Evolutionary conservation across 805 yeast species (phyloP), one percentile per base, ranked within the genome.

Genomic region (Kodamaea neixiangensis): DNA sequence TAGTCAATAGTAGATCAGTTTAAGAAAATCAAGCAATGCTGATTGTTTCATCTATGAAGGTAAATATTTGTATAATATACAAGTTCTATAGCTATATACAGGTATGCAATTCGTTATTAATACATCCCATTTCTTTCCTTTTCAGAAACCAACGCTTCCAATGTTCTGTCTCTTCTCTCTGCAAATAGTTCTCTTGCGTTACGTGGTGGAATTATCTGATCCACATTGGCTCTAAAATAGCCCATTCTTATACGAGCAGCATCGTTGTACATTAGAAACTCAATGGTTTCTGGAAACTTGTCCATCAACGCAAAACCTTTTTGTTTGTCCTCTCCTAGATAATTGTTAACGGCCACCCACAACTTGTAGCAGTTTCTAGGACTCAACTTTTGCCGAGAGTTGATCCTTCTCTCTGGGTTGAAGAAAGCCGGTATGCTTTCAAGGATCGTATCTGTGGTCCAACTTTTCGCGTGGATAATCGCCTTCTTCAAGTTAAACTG

Each of bases 251-350:
- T 49, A 44, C 63, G 54, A 14, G 62, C 57, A 7, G 53, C 54
- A 13, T 56, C 58, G 40, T 58, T 60, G 47, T 55, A 56, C 29
- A 65, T 46, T 41, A 71, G 55, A 43, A 56, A 67, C 53, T 68
- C 73, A 35, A 72, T 58, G 5, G 73, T 62, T 22, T 60, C 62
- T 7, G 76, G 76, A 48, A 54, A 72, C 38, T 63, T 55, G 46
- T 71, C 72, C 65, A 66, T 66, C 45, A 71, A 54, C 20, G 51
- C 47, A 47, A 64, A 71, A 14, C 70, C 68, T 21, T 55, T 47
- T 5, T 19, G 44, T 20, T 54, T 49, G 45, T 62, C 59, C 6
- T 54, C 58, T 11, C 54, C 50, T 31, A 62, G 59, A 39, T 56
- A 54, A 17, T 50, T 15, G 42, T 57, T 55, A 13, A 70, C 52